A percentile compares a stretch with the other conserved stretches of the same genome.
Conservation (phyloP, 2,329 filamentous ascomycete genomes). For the Stemphylium beticola region DNA sequence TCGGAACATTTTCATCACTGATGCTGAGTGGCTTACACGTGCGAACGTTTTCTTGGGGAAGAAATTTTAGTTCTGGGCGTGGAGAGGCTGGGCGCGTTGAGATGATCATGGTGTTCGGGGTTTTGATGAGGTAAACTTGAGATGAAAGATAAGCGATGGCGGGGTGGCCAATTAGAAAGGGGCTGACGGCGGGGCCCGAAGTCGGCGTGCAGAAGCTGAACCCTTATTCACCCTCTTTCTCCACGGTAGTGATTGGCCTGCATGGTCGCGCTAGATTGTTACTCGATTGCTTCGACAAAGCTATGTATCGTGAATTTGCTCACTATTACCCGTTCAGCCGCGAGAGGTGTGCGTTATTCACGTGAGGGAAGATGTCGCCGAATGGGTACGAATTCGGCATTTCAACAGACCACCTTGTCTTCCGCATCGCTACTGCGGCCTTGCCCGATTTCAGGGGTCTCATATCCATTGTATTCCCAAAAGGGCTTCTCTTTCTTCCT, state of each 20-base stretch:
- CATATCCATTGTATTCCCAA: constrained; percentile 30
- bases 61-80: constrained; percentile 19
- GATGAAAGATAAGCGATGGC: constrained; percentile 29
- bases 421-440: background rate
- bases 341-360: too few relatives aligned
- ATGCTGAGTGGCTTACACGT: constrained; percentile 17
- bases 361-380: too few relatives aligned
- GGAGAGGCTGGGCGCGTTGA: constrained; percentile 16
- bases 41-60: background rate
- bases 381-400: too few relatives aligned
- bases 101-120: constrained; percentile 21
- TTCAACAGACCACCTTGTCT: too few relatives aligned
- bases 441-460: background rate
- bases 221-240: constrained; percentile 7
- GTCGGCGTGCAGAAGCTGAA: constrained; percentile 8
- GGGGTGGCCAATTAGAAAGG: constrained; percentile 18
- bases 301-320: background rate
- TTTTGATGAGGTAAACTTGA: constrained; percentile 35
- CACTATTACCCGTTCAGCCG: too few relatives aligned
- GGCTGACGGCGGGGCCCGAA: constrained; percentile 4
- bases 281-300: constrained; percentile 25
- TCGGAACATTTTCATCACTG: constrained; percentile 7
- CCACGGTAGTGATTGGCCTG: constrained; percentile 15
- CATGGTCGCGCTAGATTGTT: constrained; percentile 6
- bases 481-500: constrained; percentile 21